Conservation (phyloP, 1,139 yeast genomes). For the Geotrichum aggregatum region DNA sequence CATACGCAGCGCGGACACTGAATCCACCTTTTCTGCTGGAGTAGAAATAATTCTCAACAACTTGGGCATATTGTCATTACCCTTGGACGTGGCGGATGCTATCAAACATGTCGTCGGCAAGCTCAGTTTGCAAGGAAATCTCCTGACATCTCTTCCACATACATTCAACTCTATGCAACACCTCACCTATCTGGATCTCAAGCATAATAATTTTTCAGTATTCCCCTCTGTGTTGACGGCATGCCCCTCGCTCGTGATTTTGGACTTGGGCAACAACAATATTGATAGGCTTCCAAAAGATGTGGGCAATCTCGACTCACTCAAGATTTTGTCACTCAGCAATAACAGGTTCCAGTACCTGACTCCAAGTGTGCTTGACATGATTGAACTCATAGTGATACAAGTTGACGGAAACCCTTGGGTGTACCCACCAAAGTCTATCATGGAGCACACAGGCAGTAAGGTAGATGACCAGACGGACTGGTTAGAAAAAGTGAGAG, state of each 20-base stretch:
- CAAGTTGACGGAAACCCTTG: constrained; percentile 71
- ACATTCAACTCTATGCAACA: constrained; percentile 46
- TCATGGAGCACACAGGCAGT: constrained; percentile 37
- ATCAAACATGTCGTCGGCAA: constrained; percentile 47
- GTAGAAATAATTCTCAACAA: constrained; percentile 36
- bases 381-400: constrained; percentile 54
- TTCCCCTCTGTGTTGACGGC: constrained; percentile 48
- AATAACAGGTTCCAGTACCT: constrained; percentile 57
- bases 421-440: constrained; percentile 46
- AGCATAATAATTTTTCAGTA: constrained; percentile 51
- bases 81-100: constrained; percentile 42
- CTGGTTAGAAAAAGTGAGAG: constrained; percentile 54
- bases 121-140: constrained; percentile 53
- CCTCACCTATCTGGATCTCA: constrained; percentile 62
- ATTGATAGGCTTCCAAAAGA: constrained; percentile 46
- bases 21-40: constrained; percentile 10
- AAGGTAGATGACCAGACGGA: constrained; percentile 46
- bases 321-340: constrained; percentile 55
- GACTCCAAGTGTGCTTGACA: constrained; percentile 53
- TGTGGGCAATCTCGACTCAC: constrained; percentile 40
- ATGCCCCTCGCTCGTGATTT: constrained; percentile 52
- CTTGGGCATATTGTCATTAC: constrained; percentile 38
- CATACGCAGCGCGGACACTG: constrained; percentile 10
- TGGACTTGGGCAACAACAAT: constrained; percentile 63
- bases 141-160: constrained; percentile 47